Evolutionary conservation across 352 stramenopile genomes (phyloP).

Genomic region (Phytophthora hybrid): DNA sequence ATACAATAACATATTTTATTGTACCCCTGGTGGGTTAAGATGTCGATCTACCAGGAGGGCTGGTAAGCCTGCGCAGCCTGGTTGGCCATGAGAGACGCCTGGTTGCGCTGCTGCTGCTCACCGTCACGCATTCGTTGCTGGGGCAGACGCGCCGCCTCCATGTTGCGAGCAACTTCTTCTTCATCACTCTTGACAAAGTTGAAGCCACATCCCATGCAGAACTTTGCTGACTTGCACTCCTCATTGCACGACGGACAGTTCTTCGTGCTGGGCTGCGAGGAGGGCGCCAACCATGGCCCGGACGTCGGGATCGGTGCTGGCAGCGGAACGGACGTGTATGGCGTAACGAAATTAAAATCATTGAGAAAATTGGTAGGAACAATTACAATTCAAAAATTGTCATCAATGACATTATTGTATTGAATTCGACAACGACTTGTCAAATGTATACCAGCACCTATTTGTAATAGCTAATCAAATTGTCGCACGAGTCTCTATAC

Average conservation of each 20-base stretch:
- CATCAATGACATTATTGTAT: too few species aligned
- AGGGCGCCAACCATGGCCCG: conserved; percentile 43
- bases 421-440: too few species aligned
- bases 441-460: too few species aligned
- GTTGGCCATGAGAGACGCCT: conserved; percentile 74
- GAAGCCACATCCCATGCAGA: conserved; percentile 83
- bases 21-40: conserved; percentile 2
- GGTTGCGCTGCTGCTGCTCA: conserved; percentile 69
- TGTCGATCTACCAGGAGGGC: conserved; percentile 39
- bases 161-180: conserved; percentile 79
- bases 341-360: too few species aligned
- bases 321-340: conserved; percentile 59
- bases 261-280: conserved; percentile 56
- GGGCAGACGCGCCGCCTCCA: conserved; percentile 66
- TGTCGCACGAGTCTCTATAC: too few species aligned
- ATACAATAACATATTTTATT: too few species aligned
- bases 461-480: too few species aligned
- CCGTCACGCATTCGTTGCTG: conserved; percentile 55
- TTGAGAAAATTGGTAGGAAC: too few species aligned
- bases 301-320: conserved; percentile 66
- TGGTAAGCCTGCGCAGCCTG: conserved; percentile 62
- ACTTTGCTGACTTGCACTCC: conserved; percentile 85
- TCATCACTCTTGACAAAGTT: conserved; percentile 84
- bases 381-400: too few species aligned
- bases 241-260: conserved; percentile 71